phyloP scores from a whole-genome alignment of 2,329 filamentous ascomycete genomes.

The Helotiales sp. region DNA sequence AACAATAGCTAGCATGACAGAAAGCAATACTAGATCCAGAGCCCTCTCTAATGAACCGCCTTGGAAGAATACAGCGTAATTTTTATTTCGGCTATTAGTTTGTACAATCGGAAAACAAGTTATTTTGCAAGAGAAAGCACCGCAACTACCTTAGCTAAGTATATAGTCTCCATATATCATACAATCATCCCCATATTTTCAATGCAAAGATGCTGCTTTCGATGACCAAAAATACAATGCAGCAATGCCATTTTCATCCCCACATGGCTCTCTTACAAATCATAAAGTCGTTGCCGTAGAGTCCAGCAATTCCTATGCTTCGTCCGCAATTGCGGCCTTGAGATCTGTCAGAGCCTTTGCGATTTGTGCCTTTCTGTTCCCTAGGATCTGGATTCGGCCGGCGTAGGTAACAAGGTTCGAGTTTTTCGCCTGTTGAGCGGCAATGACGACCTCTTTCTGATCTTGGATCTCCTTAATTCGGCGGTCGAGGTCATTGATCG shows the following conservation, averaged over 20 bases:
- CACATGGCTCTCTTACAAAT: background rate
- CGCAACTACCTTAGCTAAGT: background rate
- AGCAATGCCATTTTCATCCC: background rate
- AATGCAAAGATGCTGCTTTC: background rate
- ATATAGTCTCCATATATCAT: background rate
- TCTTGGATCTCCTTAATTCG: background rate
- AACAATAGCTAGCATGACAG: background rate
- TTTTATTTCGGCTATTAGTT: background rate
- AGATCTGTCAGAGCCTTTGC: constrained; percentile 5
- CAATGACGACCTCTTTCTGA: background rate
- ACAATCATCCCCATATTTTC: background rate
- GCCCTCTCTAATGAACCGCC: background rate
- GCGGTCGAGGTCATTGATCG: background rate
- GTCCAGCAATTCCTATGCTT: background rate
- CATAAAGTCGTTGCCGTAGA: background rate
- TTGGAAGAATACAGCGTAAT: background rate
- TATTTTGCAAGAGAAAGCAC: background rate
- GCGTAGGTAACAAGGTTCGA: background rate
- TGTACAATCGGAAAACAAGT: background rate
- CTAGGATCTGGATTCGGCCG: background rate
- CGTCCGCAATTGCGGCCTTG: constrained; percentile 2
- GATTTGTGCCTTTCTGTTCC: constrained; percentile 5
- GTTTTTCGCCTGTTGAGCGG: background rate
- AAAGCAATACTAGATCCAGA: background rate
- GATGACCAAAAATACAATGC: background rate